A percentile compares a stretch with the other conserved stretches of the same genome.
phyloP scores from a whole-genome alignment of 345 rosid species.

The Eucalyptus fibrosa region DNA sequence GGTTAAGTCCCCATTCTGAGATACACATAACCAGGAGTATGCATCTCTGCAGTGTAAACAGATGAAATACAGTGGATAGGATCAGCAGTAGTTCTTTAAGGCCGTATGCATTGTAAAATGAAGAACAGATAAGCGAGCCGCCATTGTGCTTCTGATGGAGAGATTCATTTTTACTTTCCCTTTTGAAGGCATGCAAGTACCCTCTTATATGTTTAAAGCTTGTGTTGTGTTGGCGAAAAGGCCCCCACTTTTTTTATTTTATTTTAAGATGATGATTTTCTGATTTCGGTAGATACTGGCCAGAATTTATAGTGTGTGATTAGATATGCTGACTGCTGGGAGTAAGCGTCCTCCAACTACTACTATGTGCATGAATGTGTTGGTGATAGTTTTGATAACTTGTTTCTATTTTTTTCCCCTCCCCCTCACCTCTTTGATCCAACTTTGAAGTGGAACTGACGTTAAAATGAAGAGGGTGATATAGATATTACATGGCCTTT shows the following conservation, averaged over 20 bases:
- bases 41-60: neutral
- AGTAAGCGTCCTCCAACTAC: neutral
- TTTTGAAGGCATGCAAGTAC: neutral
- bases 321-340: neutral
- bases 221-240: neutral
- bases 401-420: neutral
- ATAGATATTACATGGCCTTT: neutral
- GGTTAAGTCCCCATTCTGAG: neutral
- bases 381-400: neutral
- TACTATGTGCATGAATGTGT: neutral
- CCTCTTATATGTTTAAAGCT: neutral
- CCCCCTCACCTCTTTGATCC: neutral
- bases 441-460: neutral
- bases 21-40: neutral
- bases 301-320: neutral
- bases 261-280: neutral
- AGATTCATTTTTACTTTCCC: neutral
- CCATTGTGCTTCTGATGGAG: neutral
- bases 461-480: neutral
- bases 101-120: neutral
- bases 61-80: neutral
- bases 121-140: neutral
- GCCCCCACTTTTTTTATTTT: neutral
- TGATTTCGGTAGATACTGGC: neutral
- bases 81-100: neutral